Percentiles rank a stretch among this genome's conserved stretches.
phyloP scores from a whole-genome alignment of 2,329 filamentous ascomycete species.

The Alternaria arbusti region DNA sequence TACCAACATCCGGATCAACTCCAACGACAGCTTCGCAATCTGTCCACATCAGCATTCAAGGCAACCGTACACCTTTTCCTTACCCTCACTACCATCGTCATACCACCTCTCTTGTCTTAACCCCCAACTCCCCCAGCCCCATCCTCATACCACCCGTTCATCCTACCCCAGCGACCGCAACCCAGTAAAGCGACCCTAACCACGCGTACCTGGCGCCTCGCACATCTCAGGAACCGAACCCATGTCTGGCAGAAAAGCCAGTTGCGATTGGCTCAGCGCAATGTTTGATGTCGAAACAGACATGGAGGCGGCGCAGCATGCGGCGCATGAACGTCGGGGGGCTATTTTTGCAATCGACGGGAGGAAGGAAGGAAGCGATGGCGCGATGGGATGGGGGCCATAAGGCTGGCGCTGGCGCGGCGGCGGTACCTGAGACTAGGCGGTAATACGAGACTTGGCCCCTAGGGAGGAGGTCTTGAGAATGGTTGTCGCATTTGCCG shows the following conservation, averaged over 20 bases:
- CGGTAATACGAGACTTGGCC: neutral
- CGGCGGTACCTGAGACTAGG: neutral
- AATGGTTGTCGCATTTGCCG: slow-evolving; percentile 1
- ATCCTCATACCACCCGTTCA: neutral
- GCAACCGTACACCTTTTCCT: neutral
- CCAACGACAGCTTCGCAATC: neutral
- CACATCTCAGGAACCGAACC: neutral
- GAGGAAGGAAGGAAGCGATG: neutral
- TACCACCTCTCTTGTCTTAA: neutral
- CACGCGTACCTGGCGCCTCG: neutral
- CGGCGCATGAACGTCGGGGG: slow-evolving; percentile 9
- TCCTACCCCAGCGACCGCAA: neutral
- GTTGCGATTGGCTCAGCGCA: slow-evolving; percentile 8
- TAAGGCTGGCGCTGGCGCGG: slow-evolving; percentile 7
- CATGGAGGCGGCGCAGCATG: slow-evolving; percentile 21
- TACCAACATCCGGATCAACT: rapidly evolving
- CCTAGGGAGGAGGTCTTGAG: slow-evolving; percentile 8
- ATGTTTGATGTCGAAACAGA: slow-evolving; percentile 14
- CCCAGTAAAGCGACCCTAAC: neutral
- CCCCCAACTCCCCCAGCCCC: neutral
- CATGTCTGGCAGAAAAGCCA: slow-evolving; percentile 28
- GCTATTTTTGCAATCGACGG: slow-evolving; percentile 23
- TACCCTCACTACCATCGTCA: neutral
- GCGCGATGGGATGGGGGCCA: neutral
- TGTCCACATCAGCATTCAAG: neutral